Conservation (phyloP, 2,329 filamentous ascomycete species). For the Colletotrichum gloeosporioides region DNA sequence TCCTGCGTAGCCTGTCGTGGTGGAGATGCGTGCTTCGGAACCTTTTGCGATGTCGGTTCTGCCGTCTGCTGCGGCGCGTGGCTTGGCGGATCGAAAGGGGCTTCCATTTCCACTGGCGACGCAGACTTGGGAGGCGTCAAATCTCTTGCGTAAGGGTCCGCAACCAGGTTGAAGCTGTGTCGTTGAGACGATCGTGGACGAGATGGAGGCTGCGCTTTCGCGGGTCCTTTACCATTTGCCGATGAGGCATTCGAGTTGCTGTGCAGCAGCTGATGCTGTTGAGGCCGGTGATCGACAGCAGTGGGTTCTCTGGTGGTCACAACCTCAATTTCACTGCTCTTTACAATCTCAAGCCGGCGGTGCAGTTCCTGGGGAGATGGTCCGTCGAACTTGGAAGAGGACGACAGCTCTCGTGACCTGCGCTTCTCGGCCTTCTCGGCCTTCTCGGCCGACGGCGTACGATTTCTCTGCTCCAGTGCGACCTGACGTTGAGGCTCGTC, state of each 20-base stretch:
- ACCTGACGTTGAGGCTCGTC: neutral
- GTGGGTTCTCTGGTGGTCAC: neutral
- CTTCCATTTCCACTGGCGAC: slow-evolving; percentile 17
- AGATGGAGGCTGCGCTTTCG: neutral
- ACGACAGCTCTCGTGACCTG: neutral
- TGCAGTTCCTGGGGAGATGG: slow-evolving; percentile 11
- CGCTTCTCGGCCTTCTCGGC: neutral
- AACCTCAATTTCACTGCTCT: slow-evolving; percentile 18
- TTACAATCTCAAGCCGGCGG: slow-evolving; percentile 16
- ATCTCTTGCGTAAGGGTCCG: slow-evolving; percentile 12
- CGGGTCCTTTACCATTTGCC: neutral
- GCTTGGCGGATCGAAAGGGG: neutral
- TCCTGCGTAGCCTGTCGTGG: neutral
- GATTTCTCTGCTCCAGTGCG: neutral
- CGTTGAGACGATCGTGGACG: slow-evolving; percentile 1
- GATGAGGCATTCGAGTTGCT: neutral
- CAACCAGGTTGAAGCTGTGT: slow-evolving; percentile 17
- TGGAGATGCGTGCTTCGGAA: neutral
- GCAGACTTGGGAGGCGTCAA: slow-evolving; percentile 15
- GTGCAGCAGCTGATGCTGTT: neutral
- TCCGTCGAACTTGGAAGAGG: slow-evolving; percentile 2
- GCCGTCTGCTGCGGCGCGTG: neutral
- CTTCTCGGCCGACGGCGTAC: neutral
- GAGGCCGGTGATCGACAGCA: neutral
- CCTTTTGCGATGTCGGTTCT: neutral